Evolutionary conservation across 2,329 filamentous ascomycete species (phyloP), one percentile per base, ranked within the genome.

Genomic region (Diaporthe destruens): DNA sequence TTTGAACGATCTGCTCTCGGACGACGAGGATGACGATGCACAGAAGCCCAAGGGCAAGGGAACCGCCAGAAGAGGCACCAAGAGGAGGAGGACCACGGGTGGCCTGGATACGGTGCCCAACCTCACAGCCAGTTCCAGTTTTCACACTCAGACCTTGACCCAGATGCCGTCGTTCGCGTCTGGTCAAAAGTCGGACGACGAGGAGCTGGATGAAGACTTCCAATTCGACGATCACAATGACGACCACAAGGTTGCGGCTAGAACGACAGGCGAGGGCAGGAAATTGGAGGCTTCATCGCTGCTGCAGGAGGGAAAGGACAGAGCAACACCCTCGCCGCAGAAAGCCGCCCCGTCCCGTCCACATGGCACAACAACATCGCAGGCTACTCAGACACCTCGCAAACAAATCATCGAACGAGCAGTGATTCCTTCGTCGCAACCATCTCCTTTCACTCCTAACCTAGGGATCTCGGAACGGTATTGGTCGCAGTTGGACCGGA

Each of bases 371-470:
- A 72, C 72, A 14, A 57, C 76, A 29, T 82, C 82, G 0, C 73
- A 82, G n/a, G 78, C 84, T 7, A 84, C 84, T 0, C 82, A 85
- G 72, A 87, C 85, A 7, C 85, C 73, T 23, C 34, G 65, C 29
- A 69, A 44, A 44, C 72, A 69, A 23, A 69, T 55, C 1, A 29
- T 55, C 23, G 51, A 44, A 9, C 44, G 54, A 47, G 76, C 80
- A 2, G 84, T 86, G 74, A 83, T 87, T 8, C 85, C 85, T 1
- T 85, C 85, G 0, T 87, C 86, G 0, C 81, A 83, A 74, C 81
- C 82, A 3, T 84, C 84, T 8, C 84, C 84, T 0, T 81, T 82
- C 23, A 84, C 83, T 2, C 80, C 83, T 0, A 81, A 84, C 78
- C 74, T 86, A 6, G 80, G 71, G 7, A 54, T 74, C n/a, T 25